These are phyloP conservation scores for Castanea mollissima DNA, from an alignment of 306 rosid species.

Conservation along the genomic window DNA sequence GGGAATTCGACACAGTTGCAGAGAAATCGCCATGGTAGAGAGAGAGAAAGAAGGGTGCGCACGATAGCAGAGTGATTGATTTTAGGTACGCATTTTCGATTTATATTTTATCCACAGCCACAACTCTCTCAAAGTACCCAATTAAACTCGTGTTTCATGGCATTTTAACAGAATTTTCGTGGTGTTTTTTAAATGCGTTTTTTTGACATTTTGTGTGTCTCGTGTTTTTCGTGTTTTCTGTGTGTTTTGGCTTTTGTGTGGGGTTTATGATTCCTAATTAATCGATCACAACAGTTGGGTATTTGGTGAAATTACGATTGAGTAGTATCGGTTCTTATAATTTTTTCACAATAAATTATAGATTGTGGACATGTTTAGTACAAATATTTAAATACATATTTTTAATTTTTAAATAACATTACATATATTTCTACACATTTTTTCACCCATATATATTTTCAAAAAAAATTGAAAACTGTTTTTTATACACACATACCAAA, in stretches of 20 bases:
- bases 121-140: no score
- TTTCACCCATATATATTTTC: no score
- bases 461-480: no score
- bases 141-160: constrained; percentile 11
- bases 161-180: no score
- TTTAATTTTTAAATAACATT: no score
- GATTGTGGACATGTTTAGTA: accelerated
- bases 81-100: not conserved
- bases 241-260: not conserved
- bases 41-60: not conserved
- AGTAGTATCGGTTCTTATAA: accelerated
- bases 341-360: accelerated
- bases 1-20: constrained; percentile 60
- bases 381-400: no score
- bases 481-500: no score
- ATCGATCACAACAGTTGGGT: not conserved
- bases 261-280: not conserved
- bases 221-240: not conserved
- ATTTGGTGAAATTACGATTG: no score
- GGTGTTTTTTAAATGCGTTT: no score
- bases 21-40: constrained; percentile 60
- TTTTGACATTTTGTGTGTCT: not conserved
- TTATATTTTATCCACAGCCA: constrained; percentile 1
- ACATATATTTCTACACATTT: no score
- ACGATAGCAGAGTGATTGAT: not conserved